phyloP scores from a whole-genome alignment of 2,329 filamentous ascomycete genomes.

The Purpureocillium takamizusanense region DNA sequence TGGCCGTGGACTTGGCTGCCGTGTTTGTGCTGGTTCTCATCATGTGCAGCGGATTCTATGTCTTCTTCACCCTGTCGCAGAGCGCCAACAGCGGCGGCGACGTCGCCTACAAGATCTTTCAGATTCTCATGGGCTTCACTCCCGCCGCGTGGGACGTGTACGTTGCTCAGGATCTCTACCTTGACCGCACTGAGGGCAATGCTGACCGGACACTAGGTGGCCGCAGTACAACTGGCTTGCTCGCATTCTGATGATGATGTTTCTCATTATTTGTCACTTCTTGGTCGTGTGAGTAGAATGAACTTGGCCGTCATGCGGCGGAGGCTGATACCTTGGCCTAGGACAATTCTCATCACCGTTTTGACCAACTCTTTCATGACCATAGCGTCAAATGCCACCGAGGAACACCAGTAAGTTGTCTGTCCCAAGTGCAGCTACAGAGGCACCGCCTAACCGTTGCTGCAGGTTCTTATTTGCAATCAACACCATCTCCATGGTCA shows the following conservation, averaged over 20 bases:
- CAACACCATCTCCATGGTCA: conserved; percentile 96
- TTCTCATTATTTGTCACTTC: conserved; percentile 92
- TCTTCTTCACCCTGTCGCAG: conserved; percentile 80
- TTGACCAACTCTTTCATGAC: conserved; percentile 94
- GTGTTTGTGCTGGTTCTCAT: conserved; percentile 79
- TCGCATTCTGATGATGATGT: conserved; percentile 65
- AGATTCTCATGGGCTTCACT: conserved; percentile 92
- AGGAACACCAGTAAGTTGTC: conserved; percentile 63
- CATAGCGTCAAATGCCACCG: conserved; percentile 84
- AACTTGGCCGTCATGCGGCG: background rate
- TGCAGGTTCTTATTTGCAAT: conserved; percentile 78
- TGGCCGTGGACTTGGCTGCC: conserved; percentile 82
- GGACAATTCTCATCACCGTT: conserved; percentile 89
- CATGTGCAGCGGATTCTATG: conserved; percentile 88
- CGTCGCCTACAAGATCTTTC: conserved; percentile 86
- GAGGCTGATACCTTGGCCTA: conserved; percentile 13
- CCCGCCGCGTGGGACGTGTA: conserved; percentile 88
- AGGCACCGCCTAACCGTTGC: conserved; percentile 4
- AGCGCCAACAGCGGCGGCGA: conserved; percentile 60
- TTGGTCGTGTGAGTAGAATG: conserved; percentile 58
- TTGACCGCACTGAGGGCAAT: background rate
- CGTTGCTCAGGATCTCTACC: conserved; percentile 15
- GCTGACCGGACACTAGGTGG: conserved; percentile 39
- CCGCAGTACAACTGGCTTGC: conserved; percentile 69
- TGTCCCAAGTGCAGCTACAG: background rate